Evolutionary conservation across 768 basidiomycete genomes (phyloP).

Genomic region (Amanita rimosa): DNA sequence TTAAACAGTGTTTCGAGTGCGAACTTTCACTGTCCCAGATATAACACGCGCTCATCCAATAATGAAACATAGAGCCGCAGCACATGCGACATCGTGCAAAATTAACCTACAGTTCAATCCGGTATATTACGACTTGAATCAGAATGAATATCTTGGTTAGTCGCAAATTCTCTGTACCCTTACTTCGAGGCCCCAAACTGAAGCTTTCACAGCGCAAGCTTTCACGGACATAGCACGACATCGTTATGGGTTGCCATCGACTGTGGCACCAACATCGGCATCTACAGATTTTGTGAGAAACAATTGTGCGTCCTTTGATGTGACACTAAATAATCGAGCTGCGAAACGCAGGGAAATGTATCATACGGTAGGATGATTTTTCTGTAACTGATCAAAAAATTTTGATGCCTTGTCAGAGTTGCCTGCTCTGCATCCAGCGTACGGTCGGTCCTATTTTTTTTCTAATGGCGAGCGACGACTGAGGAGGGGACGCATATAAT

Average conservation of each 20-base stretch:
- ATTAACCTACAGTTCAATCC: constrained; percentile 28
- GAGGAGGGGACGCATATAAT: neutral
- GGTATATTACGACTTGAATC: constrained; percentile 45
- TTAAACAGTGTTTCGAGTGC: constrained; percentile 64
- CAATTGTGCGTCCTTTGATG: neutral
- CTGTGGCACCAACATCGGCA: constrained; percentile 28
- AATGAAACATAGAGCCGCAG: constrained; percentile 41
- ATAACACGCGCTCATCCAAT: neutral
- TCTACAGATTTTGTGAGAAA: constrained; percentile 71
- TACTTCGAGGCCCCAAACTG: too few relatives aligned
- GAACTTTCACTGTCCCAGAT: constrained; percentile 12
- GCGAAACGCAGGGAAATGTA: constrained; percentile 47
- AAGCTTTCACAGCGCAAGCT: constrained; percentile 30
- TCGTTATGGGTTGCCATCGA: constrained; percentile 30
- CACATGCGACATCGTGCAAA: constrained; percentile 48
- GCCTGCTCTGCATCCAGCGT: constrained; percentile 55
- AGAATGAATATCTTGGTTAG: constrained; percentile 46
- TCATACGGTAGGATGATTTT: constrained; percentile 40
- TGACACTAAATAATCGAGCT: constrained; percentile 4
- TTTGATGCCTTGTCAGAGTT: constrained; percentile 29
- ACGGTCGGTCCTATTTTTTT: constrained; percentile 26
- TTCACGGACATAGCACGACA: constrained; percentile 35
- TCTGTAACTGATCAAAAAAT: constrained; percentile 5
- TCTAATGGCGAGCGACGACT: neutral
- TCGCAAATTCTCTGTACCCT: too few relatives aligned